Evolutionary conservation across 2,329 filamentous ascomycete genomes (phyloP).

Genomic region (Simplicillium aogashimaense): DNA sequence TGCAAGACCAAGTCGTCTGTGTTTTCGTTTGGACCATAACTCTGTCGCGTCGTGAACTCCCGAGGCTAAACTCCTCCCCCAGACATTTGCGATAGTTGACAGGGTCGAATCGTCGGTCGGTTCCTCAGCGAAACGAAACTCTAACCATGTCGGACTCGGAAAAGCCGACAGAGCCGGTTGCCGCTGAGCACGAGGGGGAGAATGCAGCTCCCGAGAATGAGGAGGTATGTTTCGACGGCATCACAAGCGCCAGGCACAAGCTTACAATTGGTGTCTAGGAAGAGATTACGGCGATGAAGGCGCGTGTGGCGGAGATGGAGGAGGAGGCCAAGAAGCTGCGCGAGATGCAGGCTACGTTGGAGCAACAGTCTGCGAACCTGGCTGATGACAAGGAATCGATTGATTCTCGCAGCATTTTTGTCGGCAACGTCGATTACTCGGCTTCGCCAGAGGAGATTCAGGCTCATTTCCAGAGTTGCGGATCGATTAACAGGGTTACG

Average conservation of each 20-base stretch:
- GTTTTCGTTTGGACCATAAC: no score
- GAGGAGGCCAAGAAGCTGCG: slow-evolving; percentile 77
- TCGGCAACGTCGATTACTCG: slow-evolving; percentile 97
- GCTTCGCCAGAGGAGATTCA: slow-evolving; percentile 97
- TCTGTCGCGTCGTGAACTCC: no score
- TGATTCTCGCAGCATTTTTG: slow-evolving; percentile 91
- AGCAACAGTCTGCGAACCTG: slow-evolving; percentile 73
- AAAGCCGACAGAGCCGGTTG: slow-evolving; percentile 6
- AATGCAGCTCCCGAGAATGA: slow-evolving; percentile 6
- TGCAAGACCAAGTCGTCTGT: no score
- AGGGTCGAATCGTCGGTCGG: no score
- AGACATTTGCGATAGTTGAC: no score
- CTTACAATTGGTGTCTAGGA: slow-evolving; percentile 33
- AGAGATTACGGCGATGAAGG: slow-evolving; percentile 83
- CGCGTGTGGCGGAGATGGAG: slow-evolving; percentile 80
- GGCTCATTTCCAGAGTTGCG: slow-evolving; percentile 94
- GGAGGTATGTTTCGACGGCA: slow-evolving; percentile 4
- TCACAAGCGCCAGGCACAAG: neutral
- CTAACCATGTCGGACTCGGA: slow-evolving; percentile 5
- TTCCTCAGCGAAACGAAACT: neutral
- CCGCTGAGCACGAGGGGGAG: slow-evolving; percentile 4
- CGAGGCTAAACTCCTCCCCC: no score
- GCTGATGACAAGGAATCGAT: slow-evolving; percentile 93
- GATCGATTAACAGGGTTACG: slow-evolving; percentile 94
- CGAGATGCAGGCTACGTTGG: slow-evolving; percentile 78